Evolutionary conservation across 352 stramenopile species (phyloP).

Genomic region (Blastocystis sp.): DNA sequence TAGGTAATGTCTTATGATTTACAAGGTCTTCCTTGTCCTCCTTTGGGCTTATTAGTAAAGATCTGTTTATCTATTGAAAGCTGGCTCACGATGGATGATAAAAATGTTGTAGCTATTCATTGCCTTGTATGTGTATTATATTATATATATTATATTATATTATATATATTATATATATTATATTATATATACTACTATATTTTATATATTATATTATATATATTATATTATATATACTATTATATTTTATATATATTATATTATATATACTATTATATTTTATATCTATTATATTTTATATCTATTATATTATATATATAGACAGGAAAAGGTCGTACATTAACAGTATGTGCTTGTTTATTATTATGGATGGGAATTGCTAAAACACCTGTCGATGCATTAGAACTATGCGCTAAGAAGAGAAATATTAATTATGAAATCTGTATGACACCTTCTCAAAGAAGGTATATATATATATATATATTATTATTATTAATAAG

Average conservation of each 20-base stretch:
- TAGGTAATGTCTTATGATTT: conserved; percentile 31
- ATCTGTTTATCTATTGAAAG: conserved; percentile 30
- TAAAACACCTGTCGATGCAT: conserved; percentile 5
- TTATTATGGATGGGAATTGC: conserved; percentile 20
- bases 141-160: too few relatives aligned
- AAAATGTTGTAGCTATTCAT: conserved; percentile 27
- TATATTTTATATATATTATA: too few relatives aligned
- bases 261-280: too few relatives aligned
- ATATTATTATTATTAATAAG: too few relatives aligned
- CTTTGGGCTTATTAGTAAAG: conserved; percentile 30
- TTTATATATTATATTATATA: too few relatives aligned
- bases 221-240: too few relatives aligned
- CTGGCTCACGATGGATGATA: neutral
- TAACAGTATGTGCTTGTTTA: conserved; percentile 26
- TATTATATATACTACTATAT: too few relatives aligned
- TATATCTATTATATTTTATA: conserved; percentile 9
- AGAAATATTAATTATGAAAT: conserved; percentile 6
- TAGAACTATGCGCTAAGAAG: conserved; percentile 20
- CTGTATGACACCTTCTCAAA: conserved; percentile 17
- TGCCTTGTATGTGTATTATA: neutral
- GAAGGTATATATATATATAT: too few relatives aligned
- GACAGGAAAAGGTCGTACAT: conserved; percentile 28
- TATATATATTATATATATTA: too few relatives aligned
- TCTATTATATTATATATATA: neutral
- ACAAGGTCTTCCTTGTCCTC: conserved; percentile 12